Base-by-base conservation (phyloP, 2,329 filamentous ascomycete species). In the Bipolaris sorokiniana region DNA sequence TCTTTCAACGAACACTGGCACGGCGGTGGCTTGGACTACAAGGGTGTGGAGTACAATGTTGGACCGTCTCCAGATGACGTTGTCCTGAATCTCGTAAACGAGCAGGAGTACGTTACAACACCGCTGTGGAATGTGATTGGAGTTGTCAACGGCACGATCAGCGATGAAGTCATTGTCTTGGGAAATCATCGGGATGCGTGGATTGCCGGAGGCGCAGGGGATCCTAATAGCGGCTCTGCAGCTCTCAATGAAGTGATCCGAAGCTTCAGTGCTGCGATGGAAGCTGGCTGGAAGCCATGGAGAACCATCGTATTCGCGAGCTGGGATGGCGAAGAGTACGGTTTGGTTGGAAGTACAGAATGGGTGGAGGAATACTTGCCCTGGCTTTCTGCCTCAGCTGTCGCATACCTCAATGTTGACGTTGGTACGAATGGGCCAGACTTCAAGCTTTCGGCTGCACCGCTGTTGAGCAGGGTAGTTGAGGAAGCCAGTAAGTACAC, bases 101-200 rank as follows among this genome's bases (percentile, higher is more conserved):
- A 81, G 59, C 79, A 82, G 59, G 79, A 83, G 26, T 82, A 82
- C 52, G 76, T 79, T 20, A 82, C 76, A 1, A 83, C 81, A 6
- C 80, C 81, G 2, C 65, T 82, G 7, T 83, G 81, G 81, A 90
- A 99, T 71, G 91, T 95, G 2, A 94, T 98, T 63, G 94, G 94
- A 42, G 82, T 95, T 44, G 91, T 99, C 74, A 97, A 97, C 68
- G 95, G 94, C 9, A 90, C 89, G 0, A 86, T 95, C 34, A 82
- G 87, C 0, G 88, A 97, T 67, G 92, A 97, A 70, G 92, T 97
- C 1, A 82, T 99, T 44, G 84, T 99, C 3, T 80, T 98, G 31
- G 92, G 93, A n/a, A 97, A 96, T 70, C 93, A 97, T 71, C 87
- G 92, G 33, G 92, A 97, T 76, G 91, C 93, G 0, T 96, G 91